A percentile compares a stretch with the other conserved stretches of the same genome.
Conservation (phyloP, 2,329 filamentous ascomycete species). For the Claviceps fusiformis region DNA sequence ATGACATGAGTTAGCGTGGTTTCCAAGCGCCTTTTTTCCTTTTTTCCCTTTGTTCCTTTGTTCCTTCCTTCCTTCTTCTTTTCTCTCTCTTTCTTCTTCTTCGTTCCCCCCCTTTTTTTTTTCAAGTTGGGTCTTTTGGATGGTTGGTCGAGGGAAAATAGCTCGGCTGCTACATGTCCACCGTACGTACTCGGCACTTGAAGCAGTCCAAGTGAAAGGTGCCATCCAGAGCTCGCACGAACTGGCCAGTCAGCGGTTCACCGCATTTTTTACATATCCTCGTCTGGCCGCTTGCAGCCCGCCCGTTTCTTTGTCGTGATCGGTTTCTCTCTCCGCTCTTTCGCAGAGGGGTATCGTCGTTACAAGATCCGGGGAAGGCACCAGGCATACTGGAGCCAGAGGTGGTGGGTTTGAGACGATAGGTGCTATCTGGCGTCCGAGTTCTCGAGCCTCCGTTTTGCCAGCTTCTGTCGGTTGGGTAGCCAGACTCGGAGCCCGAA, state of each 20-base stretch:
- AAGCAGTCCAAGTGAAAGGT: conserved; percentile 98
- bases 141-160: not conserved
- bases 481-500: conserved; percentile 17
- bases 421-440: conserved; percentile 23
- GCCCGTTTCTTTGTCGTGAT: conserved; percentile 38
- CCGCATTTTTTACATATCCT: conserved; percentile 77
- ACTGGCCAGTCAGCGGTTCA: conserved; percentile 81
- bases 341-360: conserved; percentile 29
- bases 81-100: too few relatives aligned
- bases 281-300: conserved; percentile 44
- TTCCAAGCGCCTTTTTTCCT: too few relatives aligned
- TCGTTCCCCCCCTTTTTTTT: not conserved
- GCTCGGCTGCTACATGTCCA: not conserved
- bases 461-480: conserved; percentile 21
- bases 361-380: conserved; percentile 16
- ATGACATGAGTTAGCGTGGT: conserved; percentile 8
- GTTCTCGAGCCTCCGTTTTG: conserved; percentile 20
- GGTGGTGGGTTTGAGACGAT: conserved; percentile 20
- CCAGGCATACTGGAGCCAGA: conserved; percentile 22
- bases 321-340: conserved; percentile 44
- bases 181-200: conserved; percentile 66
- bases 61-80: too few relatives aligned
- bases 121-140: not conserved
- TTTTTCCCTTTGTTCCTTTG: too few relatives aligned
- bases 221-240: conserved; percentile 82